Conservation (phyloP, 768 basidiomycete genomes). For the Arthromyces matolae region DNA sequence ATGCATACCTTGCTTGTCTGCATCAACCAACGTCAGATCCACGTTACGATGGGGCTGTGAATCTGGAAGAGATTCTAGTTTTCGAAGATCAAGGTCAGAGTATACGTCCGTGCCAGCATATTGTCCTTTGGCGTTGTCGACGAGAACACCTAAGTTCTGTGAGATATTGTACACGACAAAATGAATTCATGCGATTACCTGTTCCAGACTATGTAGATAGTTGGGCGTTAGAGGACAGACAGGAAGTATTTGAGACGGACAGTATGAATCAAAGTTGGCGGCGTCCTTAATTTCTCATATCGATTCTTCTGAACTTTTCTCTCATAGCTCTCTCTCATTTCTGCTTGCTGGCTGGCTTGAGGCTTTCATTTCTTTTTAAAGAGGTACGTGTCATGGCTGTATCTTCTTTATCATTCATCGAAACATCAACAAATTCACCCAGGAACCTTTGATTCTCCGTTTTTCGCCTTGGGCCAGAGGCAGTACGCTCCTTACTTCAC, state of each 20-base stretch:
- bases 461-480: constrained; percentile 12
- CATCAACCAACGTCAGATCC: constrained; percentile 44
- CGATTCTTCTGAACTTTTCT: constrained; percentile 24
- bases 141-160: constrained; percentile 31
- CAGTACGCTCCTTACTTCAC: constrained; percentile 20
- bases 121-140: constrained; percentile 41
- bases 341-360: constrained; percentile 15
- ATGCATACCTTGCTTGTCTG: constrained; percentile 41
- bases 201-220: constrained; percentile 29
- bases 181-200: constrained; percentile 16
- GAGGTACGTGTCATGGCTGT: background rate
- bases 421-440: too few species aligned
- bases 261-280: constrained; percentile 39
- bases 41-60: constrained; percentile 48
- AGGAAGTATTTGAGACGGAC: too few species aligned
- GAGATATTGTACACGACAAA: background rate
- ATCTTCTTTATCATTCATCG: too few species aligned
- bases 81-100: constrained; percentile 43
- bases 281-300: constrained; percentile 28
- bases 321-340: background rate
- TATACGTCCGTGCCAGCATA: constrained; percentile 37
- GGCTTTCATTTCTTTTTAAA: background rate
- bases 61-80: constrained; percentile 40
- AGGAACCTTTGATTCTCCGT: constrained; percentile 15
- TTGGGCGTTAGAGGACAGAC: background rate